Evolutionary conservation across 805 yeast species (phyloP).

Genomic region (Suhomyces kilbournensis): DNA sequence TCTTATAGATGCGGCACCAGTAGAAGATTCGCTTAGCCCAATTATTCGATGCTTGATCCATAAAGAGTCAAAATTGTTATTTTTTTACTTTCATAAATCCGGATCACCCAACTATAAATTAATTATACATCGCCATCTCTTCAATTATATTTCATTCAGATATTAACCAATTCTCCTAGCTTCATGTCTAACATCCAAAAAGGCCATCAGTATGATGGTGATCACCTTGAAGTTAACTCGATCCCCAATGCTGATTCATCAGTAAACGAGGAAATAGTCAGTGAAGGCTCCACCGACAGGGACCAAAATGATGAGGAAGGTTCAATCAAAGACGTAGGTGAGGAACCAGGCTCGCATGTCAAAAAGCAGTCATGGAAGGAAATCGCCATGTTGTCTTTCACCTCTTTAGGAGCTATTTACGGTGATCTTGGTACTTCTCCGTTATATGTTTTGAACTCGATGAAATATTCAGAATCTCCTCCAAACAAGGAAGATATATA

Average conservation of each 20-base stretch:
- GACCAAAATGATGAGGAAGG: constrained; percentile 10
- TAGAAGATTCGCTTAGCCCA: not conserved
- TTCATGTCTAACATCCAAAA: not conserved
- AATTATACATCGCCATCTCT: not conserved
- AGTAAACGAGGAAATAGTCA: not conserved
- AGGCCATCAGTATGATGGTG: not conserved
- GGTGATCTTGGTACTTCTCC: constrained; percentile 67
- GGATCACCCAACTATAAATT: not conserved
- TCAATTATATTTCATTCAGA: not conserved
- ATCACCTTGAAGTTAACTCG: not conserved
- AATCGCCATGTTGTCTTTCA: constrained; percentile 31
- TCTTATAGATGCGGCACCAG: not conserved
- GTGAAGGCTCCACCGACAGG: not conserved
- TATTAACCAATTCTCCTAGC: not conserved
- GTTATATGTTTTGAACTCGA: constrained; percentile 44
- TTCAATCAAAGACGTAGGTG: constrained; percentile 6
- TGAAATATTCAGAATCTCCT: constrained; percentile 21
- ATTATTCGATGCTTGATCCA: not conserved
- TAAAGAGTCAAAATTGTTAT: not conserved
- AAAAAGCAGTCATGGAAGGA: constrained; percentile 18
- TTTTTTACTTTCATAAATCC: not conserved
- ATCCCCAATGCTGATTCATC: not conserved
- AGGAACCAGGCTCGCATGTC: not conserved
- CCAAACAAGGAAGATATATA: constrained; percentile 41
- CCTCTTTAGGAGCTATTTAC: constrained; percentile 60